A percentile compares a stretch with the other conserved stretches of the same genome.
Conservation (phyloP, 1,284 basidiomycete genomes). For the Ustilago esculenta region DNA sequence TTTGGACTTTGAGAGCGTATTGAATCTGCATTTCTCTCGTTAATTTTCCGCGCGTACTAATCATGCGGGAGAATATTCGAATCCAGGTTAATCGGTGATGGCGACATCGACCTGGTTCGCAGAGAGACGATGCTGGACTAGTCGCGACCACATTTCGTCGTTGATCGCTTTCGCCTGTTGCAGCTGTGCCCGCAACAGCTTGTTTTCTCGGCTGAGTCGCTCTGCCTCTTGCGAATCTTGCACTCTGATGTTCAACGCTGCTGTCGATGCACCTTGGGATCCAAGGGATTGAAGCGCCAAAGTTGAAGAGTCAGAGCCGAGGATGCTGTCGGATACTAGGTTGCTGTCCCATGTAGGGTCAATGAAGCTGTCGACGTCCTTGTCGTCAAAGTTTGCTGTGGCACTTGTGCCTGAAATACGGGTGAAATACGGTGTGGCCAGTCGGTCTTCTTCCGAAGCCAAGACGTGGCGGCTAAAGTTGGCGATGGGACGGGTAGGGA, state of each 20-base stretch:
- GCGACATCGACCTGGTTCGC: slow-evolving; percentile 12
- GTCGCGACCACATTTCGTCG: slow-evolving; percentile 55
- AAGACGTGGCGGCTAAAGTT: slow-evolving; percentile 35
- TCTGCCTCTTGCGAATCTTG: slow-evolving; percentile 9
- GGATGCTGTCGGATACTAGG: slow-evolving; percentile 20
- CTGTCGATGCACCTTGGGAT: not conserved
- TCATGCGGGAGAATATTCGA: too few species aligned
- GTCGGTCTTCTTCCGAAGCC: slow-evolving; percentile 33
- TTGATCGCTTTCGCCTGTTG: slow-evolving; percentile 57
- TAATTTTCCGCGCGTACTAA: too few species aligned
- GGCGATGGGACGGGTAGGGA: slow-evolving; percentile 35
- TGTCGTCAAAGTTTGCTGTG: slow-evolving; percentile 3
- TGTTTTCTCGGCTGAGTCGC: slow-evolving; percentile 23
- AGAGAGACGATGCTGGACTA: slow-evolving; percentile 39
- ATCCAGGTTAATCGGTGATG: too few species aligned
- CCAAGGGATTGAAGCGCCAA: not conserved
- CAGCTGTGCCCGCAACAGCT: slow-evolving; percentile 46
- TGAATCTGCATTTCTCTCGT: too few species aligned
- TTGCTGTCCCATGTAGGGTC: slow-evolving; percentile 41
- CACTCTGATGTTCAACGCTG: not conserved
- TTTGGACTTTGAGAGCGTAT: too few species aligned
- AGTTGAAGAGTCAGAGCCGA: not conserved
- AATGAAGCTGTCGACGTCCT: slow-evolving; percentile 22
- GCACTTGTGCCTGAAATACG: slow-evolving; percentile 23
- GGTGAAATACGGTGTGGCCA: slow-evolving; percentile 22